Evolutionary conservation across 2,329 filamentous ascomycete genomes (phyloP), one percentile per base, ranked within the genome.

Genomic region (Plectosphaerella cucumerina): DNA sequence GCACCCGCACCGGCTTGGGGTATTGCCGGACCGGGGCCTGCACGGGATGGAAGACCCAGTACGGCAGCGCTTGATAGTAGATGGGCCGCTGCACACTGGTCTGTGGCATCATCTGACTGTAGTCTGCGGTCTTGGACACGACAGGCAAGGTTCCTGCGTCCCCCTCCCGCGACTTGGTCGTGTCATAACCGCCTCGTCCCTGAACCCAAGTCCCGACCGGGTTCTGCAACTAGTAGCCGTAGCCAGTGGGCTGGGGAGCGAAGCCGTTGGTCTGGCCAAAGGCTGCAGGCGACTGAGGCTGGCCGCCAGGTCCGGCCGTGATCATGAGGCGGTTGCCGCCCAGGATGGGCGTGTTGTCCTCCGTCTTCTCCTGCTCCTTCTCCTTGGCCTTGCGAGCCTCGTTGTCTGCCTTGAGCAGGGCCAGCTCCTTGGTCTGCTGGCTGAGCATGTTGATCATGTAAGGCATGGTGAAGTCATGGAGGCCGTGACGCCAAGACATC

Each of bases 401-500:
- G 65, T 97, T 99, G 72, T 99, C 95, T 56, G 90, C 89, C 80
- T 95, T 96, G 55, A 99, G 81, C 53, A 78, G 69, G 53, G 91
- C 84, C 59, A 99, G 87, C 51, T 95, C 87, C 59, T 87, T 85
- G 37, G 90, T 91, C 73, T 97, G 92, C 71, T 96, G 91, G 60
- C 86, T 84, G 57, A 99, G 79, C 76, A 95, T 88, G 76, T 97
- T 99, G 82, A 99, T 97, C 90, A 99, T 95, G 79, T 96, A 99
- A 17, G 94, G 94, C 95, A 99, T 99, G 45, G 92, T 96, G 74
- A 96, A 99, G 75, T 99, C 94, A 62, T 86, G 85, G 37, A 99
- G 86, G 53, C 91, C 90, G 67, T 96, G 81, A 61, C 94, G 93
- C 94, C 94, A 99, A 53, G 94, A 97, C 52, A 99, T 82, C 75